Conservation (phyloP, 768 basidiomycete genomes). For the Phlebiopsis flavidoalba region DNA sequence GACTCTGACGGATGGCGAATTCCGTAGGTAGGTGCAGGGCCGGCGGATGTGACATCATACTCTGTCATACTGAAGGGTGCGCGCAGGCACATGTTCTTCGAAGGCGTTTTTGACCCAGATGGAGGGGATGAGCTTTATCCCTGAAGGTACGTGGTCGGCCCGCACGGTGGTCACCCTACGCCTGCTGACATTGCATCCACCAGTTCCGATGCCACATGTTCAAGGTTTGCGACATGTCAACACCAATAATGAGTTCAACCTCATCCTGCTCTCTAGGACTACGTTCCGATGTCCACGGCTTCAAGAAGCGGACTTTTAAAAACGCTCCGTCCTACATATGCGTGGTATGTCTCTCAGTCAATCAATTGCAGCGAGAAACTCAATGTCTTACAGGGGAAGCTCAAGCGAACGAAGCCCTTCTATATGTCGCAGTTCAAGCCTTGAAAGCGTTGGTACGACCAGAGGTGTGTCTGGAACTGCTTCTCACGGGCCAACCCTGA, state of each 20-base stretch:
- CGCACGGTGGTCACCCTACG: not conserved
- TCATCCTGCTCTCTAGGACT: slow-evolving; percentile 15
- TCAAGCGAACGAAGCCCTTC: slow-evolving; percentile 55
- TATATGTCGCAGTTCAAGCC: slow-evolving; percentile 61
- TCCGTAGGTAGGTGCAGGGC: slow-evolving; percentile 22
- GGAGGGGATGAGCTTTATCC: slow-evolving; percentile 54
- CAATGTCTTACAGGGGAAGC: slow-evolving; percentile 38
- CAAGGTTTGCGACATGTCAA: slow-evolving; percentile 24
- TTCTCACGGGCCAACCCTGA: no score
- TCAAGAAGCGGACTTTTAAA: slow-evolving; percentile 28
- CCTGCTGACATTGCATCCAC: not conserved
- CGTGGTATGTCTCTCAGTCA: slow-evolving; percentile 11
- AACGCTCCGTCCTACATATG: slow-evolving; percentile 23
- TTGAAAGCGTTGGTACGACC: slow-evolving; percentile 51
- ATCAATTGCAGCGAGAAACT: not conserved
- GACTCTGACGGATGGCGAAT: slow-evolving; percentile 62
- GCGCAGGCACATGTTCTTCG: slow-evolving; percentile 49
- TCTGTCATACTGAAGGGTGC: not conserved
- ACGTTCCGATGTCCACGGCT: slow-evolving; percentile 31
- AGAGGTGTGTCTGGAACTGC: no score
- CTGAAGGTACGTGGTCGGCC: slow-evolving; percentile 34
- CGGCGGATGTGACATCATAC: not conserved
- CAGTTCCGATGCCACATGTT: slow-evolving; percentile 27
- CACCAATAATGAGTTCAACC: not conserved
- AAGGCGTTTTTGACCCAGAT: slow-evolving; percentile 65